Percentiles rank a stretch among this genome's conserved stretches.
Evolutionary conservation across 305 asterid species (phyloP).

Genomic region (Striga hermonthica): DNA sequence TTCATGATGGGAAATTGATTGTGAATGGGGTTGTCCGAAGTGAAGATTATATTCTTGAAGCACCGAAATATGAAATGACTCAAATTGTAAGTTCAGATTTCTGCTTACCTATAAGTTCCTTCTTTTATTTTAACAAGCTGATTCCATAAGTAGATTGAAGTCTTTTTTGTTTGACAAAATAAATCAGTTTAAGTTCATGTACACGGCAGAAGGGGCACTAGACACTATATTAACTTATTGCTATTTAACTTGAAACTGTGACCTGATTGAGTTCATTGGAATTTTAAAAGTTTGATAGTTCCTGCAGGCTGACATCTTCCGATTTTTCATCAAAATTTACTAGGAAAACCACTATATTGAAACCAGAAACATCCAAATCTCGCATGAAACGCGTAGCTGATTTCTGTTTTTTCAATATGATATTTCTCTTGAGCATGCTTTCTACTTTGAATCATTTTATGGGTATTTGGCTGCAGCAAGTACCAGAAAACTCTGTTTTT

Average conservation of each 20-base stretch:
- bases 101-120: constrained; percentile 8
- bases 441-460: not conserved
- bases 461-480: constrained; percentile 54
- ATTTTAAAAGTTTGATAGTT: constrained; percentile 19
- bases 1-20: constrained; percentile 83
- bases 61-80: constrained; percentile 88
- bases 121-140: not conserved
- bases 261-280: constrained; percentile 8
- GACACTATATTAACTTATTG: constrained; percentile 10
- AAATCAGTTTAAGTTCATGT: not conserved
- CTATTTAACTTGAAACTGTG: constrained; percentile 6
- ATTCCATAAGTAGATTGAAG: no score
- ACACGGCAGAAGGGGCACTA: not conserved
- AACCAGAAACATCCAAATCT: no score
- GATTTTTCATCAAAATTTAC: not conserved
- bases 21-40: constrained; percentile 78
- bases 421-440: no score
- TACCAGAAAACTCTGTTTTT: constrained; percentile 75
- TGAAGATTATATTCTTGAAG: constrained; percentile 75
- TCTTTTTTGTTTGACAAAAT: no score
- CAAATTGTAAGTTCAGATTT: constrained; percentile 55
- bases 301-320: not conserved
- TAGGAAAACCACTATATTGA: no score
- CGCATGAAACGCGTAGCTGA: no score
- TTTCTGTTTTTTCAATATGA: no score